These are phyloP conservation scores for Pholiota conissans DNA, from an alignment of 768 basidiomycete genomes.

Conservation along the genomic window DNA sequence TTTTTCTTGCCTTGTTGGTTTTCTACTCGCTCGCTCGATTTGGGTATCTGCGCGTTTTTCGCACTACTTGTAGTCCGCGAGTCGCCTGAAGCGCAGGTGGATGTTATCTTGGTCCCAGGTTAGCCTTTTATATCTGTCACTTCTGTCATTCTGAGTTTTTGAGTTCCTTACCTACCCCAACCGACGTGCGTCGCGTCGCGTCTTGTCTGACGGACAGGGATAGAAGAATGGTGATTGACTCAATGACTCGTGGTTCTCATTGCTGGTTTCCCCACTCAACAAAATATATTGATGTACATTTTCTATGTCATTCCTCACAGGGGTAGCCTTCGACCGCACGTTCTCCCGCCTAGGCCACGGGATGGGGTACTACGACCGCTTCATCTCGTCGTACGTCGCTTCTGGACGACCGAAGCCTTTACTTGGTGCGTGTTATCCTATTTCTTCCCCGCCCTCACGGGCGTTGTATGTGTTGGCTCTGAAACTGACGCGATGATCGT, in stretches of 20 bases:
- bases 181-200: no score
- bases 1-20: no score
- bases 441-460: neutral
- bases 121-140: constrained; percentile 12
- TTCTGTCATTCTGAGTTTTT: neutral
- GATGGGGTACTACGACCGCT: constrained; percentile 82
- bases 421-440: constrained; percentile 45
- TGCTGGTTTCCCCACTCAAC: no score
- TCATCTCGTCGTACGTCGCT: constrained; percentile 55
- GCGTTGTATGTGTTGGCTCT: neutral
- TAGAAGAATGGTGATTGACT: no score
- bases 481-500: neutral
- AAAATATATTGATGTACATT: no score
- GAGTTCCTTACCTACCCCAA: neutral
- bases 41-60: no score
- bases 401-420: constrained; percentile 48
- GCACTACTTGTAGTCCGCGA: constrained; percentile 7
- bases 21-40: no score
- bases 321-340: constrained; percentile 72
- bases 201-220: no score
- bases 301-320: constrained; percentile 30
- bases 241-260: no score
- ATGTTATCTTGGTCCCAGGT: constrained; percentile 74
- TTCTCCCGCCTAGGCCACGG: constrained; percentile 77
- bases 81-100: constrained; percentile 40